Evolutionary conservation across 2,329 filamentous ascomycete genomes (phyloP).

Genomic region (Pseudogymnoascus sp.): DNA sequence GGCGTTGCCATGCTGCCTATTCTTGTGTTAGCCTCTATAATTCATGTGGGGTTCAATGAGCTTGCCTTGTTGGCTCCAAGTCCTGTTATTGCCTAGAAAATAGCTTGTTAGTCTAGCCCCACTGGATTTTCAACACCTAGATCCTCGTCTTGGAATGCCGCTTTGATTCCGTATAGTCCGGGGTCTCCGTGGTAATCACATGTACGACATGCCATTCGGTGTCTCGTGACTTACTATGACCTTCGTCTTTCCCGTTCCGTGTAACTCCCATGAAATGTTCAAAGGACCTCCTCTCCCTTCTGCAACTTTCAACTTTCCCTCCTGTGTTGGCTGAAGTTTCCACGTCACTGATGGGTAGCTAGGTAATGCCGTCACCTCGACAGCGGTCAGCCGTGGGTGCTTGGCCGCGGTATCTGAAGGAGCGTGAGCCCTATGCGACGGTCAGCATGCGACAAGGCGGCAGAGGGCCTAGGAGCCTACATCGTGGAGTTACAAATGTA

Average conservation of each 20-base stretch:
- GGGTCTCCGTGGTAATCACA: not conserved
- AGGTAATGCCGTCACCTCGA: constrained; percentile 55
- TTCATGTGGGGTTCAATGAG: constrained; percentile 5
- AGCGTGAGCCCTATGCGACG: not conserved
- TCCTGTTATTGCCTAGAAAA: constrained; percentile 66
- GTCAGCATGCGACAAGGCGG: not conserved
- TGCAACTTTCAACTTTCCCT: constrained; percentile 58
- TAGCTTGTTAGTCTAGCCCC: not conserved
- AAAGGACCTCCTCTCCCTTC: constrained; percentile 65
- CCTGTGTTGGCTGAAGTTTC: constrained; percentile 57
- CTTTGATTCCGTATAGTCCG: not conserved
- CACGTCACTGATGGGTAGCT: constrained; percentile 60
- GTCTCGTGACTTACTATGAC: constrained; percentile 53
- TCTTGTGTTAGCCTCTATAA: constrained; percentile 23
- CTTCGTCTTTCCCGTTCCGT: constrained; percentile 65
- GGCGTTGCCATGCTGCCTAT: constrained; percentile 67
- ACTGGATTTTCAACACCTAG: not conserved
- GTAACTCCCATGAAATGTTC: constrained; percentile 70
- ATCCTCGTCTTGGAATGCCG: not conserved
- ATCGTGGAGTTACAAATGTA: not conserved
- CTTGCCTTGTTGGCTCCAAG: constrained; percentile 53
- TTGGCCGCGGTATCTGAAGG: not conserved
- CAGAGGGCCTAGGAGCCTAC: not conserved
- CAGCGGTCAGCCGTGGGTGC: constrained; percentile 34
- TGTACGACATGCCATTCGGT: not conserved